Evolutionary conservation across 2,329 filamentous ascomycete species (phyloP), one percentile per base, ranked within the genome.

Genomic region (Paraphaeosphaeria minitans): DNA sequence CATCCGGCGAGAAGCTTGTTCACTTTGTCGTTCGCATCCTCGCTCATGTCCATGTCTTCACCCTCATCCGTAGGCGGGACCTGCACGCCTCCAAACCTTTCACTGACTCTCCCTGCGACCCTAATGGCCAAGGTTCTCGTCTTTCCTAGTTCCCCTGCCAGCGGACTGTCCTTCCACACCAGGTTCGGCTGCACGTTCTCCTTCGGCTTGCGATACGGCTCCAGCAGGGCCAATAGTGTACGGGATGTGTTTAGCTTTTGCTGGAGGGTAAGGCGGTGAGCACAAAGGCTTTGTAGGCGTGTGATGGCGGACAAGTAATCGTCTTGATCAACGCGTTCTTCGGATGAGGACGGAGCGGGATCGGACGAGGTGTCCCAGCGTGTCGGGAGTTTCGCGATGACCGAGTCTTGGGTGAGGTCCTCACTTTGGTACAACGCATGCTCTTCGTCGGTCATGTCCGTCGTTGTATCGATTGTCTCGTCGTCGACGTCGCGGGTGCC

Each of bases 111-210:
- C 4, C 72, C 75, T 3, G 72, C 71, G 33, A 79, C 76, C 12
- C 77, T 59, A 42, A 78, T 73, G 13, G 75, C 73, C 61, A 92
- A 75, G 63, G 87, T 80, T 35, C 87, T 83, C 83, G 89, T 90
- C 61, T 83, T 84, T 72, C 87, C 84, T 55, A 92, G 77, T 75
- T 92, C 89, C 54, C 79, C 79, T 70, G 89, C 88, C 10, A 92
- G 74, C 49, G 87, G 83, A 1, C 87, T 86, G 69, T 89, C 84
- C 33, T 84, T 83, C 52, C 86, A 88, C 1, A 89, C 81, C 3
- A 92, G 74, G 70, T 91, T 91, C 58, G 85, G 83, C 72, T 92
- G 89, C 42, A 86, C 76, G 66, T 63, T 75, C 62, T 64, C 76
- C 64, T 68, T 75, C 35, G 84, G 81, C 27, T 81, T 73, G 31